phyloP scores from a whole-genome alignment of 345 rosid species.

The Rubroshorea leprosula region DNA sequence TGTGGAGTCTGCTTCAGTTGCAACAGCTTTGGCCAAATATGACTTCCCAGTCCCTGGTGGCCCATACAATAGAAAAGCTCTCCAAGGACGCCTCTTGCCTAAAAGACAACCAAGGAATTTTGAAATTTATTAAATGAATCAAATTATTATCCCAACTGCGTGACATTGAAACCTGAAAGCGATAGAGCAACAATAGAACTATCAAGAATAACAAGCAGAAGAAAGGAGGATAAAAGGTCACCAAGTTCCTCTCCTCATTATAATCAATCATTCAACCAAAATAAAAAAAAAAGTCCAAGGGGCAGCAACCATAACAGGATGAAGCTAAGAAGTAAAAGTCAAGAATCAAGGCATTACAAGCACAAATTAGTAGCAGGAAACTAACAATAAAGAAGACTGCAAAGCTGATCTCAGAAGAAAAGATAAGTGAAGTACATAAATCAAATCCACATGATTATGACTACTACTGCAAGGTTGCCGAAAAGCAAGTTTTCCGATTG shows the following conservation, averaged over 20 bases:
- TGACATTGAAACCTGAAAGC: neutral
- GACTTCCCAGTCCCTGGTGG: constrained; percentile 91
- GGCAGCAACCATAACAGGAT: neutral
- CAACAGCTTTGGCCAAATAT: constrained; percentile 81
- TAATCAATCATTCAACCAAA: neutral
- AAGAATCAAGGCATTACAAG: neutral
- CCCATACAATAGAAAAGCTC: constrained; percentile 73
- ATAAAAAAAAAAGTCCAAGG: too few relatives aligned
- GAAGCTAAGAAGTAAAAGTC: neutral
- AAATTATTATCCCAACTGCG: neutral
- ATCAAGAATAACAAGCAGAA: neutral
- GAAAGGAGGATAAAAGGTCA: neutral
- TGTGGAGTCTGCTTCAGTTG: constrained; percentile 78
- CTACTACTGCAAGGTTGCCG: too few relatives aligned
- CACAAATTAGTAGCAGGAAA: neutral
- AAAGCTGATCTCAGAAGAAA: too few relatives aligned
- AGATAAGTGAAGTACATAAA: too few relatives aligned
- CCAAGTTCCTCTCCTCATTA: neutral
- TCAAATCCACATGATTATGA: too few relatives aligned
- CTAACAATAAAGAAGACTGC: neutral
- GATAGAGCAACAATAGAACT: neutral
- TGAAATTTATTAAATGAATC: neutral
- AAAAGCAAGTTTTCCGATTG: too few relatives aligned
- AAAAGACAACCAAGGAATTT: constrained; percentile 3
- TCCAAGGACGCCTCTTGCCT: constrained; percentile 85